Percentiles rank a stretch among this genome's conserved stretches.
Conservation (phyloP, 2,329 filamentous ascomycete species). For the Aspergillus sclerotialis region DNA sequence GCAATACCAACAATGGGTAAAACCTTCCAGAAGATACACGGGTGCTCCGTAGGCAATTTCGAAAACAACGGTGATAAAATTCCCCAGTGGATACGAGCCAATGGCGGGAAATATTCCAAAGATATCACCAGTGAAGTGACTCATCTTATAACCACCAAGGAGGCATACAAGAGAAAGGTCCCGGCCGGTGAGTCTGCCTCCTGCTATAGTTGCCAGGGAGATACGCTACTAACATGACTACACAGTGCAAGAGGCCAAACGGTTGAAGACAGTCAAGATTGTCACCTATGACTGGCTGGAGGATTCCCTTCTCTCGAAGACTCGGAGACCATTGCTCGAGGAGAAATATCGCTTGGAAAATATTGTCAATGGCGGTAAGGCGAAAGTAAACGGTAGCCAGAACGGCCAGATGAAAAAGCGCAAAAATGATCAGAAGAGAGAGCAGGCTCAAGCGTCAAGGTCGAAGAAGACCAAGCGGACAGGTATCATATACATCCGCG, state of each 20-base stretch:
- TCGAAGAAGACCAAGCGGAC: background rate
- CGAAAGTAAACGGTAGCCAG: no score
- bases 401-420: no score
- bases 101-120: conserved; percentile 53
- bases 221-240: conserved; percentile 15
- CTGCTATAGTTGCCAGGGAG: background rate
- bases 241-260: conserved; percentile 36
- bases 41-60: conserved; percentile 56
- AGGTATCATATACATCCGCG: background rate
- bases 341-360: conserved; percentile 32
- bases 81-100: conserved; percentile 56
- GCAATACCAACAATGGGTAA: conserved; percentile 33
- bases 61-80: conserved; percentile 51
- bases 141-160: conserved; percentile 62
- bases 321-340: conserved; percentile 26
- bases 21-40: conserved; percentile 46
- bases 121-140: conserved; percentile 54
- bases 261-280: conserved; percentile 33
- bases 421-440: conserved; percentile 3
- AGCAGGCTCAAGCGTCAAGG: conserved; percentile 1
- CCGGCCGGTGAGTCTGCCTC: conserved; percentile 28
- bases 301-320: conserved; percentile 33
- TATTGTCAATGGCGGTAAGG: conserved; percentile 26
- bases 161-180: conserved; percentile 50
- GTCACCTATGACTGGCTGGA: conserved; percentile 43